phyloP scores from a whole-genome alignment of 352 stramenopile genomes.

The Peronospora farinosa region DNA sequence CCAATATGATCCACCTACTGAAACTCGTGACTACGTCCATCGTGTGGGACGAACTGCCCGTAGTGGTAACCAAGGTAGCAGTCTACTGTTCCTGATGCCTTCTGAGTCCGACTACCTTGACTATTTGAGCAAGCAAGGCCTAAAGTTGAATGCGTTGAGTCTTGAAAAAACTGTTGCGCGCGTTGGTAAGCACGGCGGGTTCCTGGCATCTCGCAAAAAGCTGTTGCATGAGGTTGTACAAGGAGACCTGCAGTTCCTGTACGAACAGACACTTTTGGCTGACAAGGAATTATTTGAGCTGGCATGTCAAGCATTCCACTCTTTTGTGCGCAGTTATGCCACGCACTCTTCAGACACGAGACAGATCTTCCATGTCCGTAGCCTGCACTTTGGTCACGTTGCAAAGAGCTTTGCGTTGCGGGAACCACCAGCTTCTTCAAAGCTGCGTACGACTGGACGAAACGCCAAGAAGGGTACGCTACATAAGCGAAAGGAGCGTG shows the following conservation, averaged over 20 bases:
- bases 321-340: slow-evolving; percentile 90
- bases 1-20: slow-evolving; percentile 97
- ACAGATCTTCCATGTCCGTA: slow-evolving; percentile 89
- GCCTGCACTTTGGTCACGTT: slow-evolving; percentile 91
- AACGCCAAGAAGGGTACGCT: slow-evolving; percentile 77
- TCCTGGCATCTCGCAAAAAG: slow-evolving; percentile 67
- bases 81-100: slow-evolving; percentile 95
- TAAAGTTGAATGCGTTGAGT: slow-evolving; percentile 78
- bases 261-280: slow-evolving; percentile 73
- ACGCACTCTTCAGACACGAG: slow-evolving; percentile 87
- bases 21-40: slow-evolving; percentile 99
- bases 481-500: slow-evolving; percentile 74
- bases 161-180: slow-evolving; percentile 79
- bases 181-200: slow-evolving; percentile 52
- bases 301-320: slow-evolving; percentile 87
- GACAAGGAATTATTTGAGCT: slow-evolving; percentile 81
- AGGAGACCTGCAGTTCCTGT: slow-evolving; percentile 78
- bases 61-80: slow-evolving; percentile 94
- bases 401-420: slow-evolving; percentile 90
- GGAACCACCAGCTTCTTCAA: slow-evolving; percentile 71
- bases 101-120: slow-evolving; percentile 93
- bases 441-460: slow-evolving; percentile 66
- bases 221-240: slow-evolving; percentile 74
- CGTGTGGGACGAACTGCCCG: slow-evolving; percentile 97
- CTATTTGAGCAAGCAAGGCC: slow-evolving; percentile 82